phyloP scores from a whole-genome alignment of 108 stramenopile genomes.

The Aurantiochytrium sp. region DNA sequence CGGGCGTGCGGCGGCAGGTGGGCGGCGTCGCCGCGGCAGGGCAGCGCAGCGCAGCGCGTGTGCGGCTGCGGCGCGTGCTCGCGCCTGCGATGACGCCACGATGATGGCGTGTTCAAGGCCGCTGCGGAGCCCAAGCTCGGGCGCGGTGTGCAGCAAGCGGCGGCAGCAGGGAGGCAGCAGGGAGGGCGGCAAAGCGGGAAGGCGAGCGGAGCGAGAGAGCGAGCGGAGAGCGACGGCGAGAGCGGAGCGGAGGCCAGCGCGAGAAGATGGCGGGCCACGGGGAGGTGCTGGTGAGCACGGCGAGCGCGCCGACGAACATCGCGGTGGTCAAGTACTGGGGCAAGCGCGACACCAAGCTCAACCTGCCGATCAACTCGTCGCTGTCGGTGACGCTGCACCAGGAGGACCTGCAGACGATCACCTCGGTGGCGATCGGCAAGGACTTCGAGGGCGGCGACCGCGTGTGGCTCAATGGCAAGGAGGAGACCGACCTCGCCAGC shows the following conservation, averaged over 20 bases:
- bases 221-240: no score
- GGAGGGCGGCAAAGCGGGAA: no score
- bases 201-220: no score
- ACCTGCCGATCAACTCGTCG: constrained; percentile 25
- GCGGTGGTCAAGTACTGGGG: constrained; percentile 35
- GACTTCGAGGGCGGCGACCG: constrained; percentile 62
- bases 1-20: no score
- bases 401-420: constrained; percentile 79
- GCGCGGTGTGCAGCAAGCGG: no score
- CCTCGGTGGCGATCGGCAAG: constrained; percentile 69
- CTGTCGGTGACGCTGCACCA: constrained; percentile 84
- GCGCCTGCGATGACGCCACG: no score
- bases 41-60: no score
- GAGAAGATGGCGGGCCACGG: background rate
- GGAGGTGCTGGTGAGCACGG: background rate
- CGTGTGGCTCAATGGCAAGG: constrained; percentile 87
- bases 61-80: no score
- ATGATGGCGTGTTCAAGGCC: no score
- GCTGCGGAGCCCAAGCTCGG: no score
- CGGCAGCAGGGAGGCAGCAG: no score
- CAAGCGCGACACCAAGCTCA: constrained; percentile 20
- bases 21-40: no score
- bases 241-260: background rate
- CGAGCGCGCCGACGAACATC: constrained; percentile 29
- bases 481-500: constrained; percentile 29